A percentile compares a stretch with the other conserved stretches of the same genome.
These are phyloP conservation scores for Xylariaceae sp. DNA, from an alignment of 2,329 filamentous ascomycete species.

Conservation along the genomic window DNA sequence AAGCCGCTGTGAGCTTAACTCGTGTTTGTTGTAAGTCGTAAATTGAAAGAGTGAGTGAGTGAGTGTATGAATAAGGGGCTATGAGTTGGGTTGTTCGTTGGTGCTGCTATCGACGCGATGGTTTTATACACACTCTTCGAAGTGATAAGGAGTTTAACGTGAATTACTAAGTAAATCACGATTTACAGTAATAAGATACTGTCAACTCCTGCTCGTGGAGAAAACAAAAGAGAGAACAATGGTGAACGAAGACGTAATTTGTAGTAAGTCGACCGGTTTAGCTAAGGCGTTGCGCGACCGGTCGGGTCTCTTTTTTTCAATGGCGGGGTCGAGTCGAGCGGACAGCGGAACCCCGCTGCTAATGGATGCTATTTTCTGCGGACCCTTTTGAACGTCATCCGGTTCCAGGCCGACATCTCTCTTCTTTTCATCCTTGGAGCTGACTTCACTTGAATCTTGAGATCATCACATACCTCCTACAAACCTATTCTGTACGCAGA, in stretches of 20 bases:
- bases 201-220: too few relatives aligned
- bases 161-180: too few relatives aligned
- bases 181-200: too few relatives aligned
- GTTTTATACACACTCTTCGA: too few relatives aligned
- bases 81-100: too few relatives aligned
- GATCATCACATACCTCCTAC: background rate
- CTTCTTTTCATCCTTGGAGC: background rate
- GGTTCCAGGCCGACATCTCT: background rate
- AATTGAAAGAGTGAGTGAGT: too few relatives aligned
- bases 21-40: too few relatives aligned
- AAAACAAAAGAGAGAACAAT: too few relatives aligned
- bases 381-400: constrained; percentile 10
- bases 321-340: background rate
- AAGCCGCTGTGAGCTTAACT: background rate
- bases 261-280: background rate
- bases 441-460: background rate
- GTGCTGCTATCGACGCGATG: too few relatives aligned
- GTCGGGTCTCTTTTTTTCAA: background rate
- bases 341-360: constrained; percentile 10
- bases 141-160: too few relatives aligned
- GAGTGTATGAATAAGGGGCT: too few relatives aligned
- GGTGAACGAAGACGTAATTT: background rate
- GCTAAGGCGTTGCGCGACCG: background rate
- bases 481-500: background rate
- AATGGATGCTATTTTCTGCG: constrained; percentile 1